Evolutionary conservation across 1,139 yeast species (phyloP), one percentile per base, ranked within the genome.

Genomic region (Yamadazyma diospyri): DNA sequence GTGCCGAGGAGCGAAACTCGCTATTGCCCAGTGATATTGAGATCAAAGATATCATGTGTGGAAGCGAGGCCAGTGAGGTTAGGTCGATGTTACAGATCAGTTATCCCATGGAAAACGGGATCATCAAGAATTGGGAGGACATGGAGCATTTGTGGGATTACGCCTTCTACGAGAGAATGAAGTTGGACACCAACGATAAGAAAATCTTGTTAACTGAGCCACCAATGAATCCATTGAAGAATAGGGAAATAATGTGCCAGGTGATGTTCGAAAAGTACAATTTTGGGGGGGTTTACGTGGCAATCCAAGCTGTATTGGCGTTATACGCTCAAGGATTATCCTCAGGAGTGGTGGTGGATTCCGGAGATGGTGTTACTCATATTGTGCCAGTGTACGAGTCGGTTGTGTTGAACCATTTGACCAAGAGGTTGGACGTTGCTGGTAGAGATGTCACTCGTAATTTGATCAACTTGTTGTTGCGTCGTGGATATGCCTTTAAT

Each of bases 61-160:
- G 99, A 44, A 83, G 81, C 42, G 97, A 92, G 52, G 98, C 98
- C 32, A 78, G 88, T 45, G 84, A 85, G 23, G 95, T 86, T 22
- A 77, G 98, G 50, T 81, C 95, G 2, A 78, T 89, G 48, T 73
- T 92, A 41, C 96, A 92, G 60, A 80, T 92, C 39, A 81, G 92
- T 20, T 92, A 92, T 51, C 99, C 99, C 15, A 89, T 92, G 98
- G 98, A 92, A 59, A 92, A 92, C 55, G 99, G 99, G 51, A 87
- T 94, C 50, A 89, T 92, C 58, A 82, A 82, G 56, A 88, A 92
- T 57, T 92, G 98, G 98, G 95, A 89, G 52, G 98, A 92, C 57
- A 92, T 94, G 97, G 95, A 87, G 50, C 94, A 89, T 51, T 72
- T 92, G 43, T 92, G 99, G 99, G 97, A 92, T 62, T 92, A 92